Evolutionary conservation across 2,329 filamentous ascomycete genomes (phyloP), one percentile per base, ranked within the genome.

Genomic region (Diaporthe capsici): DNA sequence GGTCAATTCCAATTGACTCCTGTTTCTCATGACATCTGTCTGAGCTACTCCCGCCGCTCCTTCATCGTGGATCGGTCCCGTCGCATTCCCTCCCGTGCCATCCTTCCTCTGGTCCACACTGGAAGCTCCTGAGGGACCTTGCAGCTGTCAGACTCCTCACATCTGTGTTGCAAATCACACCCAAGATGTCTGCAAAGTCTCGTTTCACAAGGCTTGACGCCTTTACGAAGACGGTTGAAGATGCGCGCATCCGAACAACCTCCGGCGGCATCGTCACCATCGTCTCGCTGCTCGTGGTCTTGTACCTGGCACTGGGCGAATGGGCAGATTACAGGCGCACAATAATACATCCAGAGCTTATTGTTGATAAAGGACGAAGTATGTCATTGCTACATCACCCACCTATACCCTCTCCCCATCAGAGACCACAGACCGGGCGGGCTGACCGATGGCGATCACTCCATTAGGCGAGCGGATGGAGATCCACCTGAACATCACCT

Each of bases 211-310:
- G 94, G 91, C 94, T 99, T 78, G 97, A 99, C 86, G 97, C 97
- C 89, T 99, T 99, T 84, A 98, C 96, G 71, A 99, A 99, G 87
- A 99, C 97, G 17, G 97, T 99, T 80, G 97, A 99, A 85, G 97
- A 99, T 92, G 97, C 97, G 79, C 92, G 97, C 81, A 92, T 99
- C 83, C 94, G 97, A 81, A 99, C 97, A 44, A 98, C 96, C 9
- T 98, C 95, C 3, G 97, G 97, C 79, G 97, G 97, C 79, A 92
- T 99, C 80, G 95, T 99, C 81, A 99, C 97, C 74, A 95, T 99
- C 81, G 90, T 93, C 79, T 98, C 96, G 76, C 88, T 99, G 81
- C 84, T 99, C 70, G 90, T 98, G 72, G 95, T 99, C 73, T 83
- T 98, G 60, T 98, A 94, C 85, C 90, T 99, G 79, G 90, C 95